These are phyloP conservation scores for Pelagophyceae sp. DNA, from an alignment of 352 stramenopile genomes.

Conservation along the genomic window DNA sequence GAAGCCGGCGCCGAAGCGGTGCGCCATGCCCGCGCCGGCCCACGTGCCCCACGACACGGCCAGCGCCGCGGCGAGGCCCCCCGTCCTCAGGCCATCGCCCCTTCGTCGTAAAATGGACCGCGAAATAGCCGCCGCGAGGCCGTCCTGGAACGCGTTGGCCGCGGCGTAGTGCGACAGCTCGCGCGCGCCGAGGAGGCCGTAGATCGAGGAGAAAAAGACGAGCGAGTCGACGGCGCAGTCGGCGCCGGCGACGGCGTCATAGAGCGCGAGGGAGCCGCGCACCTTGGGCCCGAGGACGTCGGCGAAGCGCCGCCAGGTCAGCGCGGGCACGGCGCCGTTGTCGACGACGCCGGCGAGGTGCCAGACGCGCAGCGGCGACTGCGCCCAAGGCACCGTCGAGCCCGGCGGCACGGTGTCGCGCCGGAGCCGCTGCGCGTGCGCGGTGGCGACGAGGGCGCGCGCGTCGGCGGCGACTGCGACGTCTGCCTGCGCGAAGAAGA, in stretches of 20 bases:
- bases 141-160: constrained; percentile 9
- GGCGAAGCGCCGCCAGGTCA: background rate
- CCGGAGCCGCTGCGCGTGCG: background rate
- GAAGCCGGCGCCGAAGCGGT: background rate
- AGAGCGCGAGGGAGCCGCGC: background rate
- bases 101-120: too few relatives aligned
- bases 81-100: too few relatives aligned
- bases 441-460: background rate
- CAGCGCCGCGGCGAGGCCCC: too few relatives aligned
- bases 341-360: constrained; percentile 2
- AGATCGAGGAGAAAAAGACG: constrained; percentile 4
- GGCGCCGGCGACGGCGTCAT: background rate
- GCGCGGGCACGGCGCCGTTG: background rate
- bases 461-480: background rate
- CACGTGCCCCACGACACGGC: constrained; percentile 5
- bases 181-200: background rate
- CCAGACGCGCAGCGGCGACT: background rate
- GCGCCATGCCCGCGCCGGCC: constrained; percentile 1
- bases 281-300: background rate
- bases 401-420: too few relatives aligned
- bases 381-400: background rate
- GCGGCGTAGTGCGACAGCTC: constrained; percentile 2
- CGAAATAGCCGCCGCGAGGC: background rate
- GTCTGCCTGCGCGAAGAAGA: background rate
- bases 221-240: background rate